Conservation (phyloP, 352 stramenopile species). For the Globisporangium mamillatum region DNA sequence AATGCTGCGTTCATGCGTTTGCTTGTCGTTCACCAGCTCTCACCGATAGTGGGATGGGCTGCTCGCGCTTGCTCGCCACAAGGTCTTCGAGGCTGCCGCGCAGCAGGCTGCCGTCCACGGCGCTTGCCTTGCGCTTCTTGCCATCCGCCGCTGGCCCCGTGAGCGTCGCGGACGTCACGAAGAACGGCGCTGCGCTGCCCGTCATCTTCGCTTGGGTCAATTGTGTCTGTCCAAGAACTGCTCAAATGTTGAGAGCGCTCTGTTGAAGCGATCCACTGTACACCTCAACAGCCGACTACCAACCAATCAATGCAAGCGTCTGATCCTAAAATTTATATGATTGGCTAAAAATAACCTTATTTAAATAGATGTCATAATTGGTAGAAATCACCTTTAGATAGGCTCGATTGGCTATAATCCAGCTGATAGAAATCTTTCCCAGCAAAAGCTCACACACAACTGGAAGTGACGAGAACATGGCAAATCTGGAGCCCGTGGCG, state of each 20-base stretch:
- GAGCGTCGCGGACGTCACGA: constrained; percentile 36
- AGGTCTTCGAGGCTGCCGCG: constrained; percentile 40
- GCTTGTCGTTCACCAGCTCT: not conserved
- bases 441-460: constrained; percentile 33
- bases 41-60: constrained; percentile 41
- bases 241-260: not conserved
- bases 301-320: constrained; percentile 3
- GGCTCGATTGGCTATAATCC: constrained; percentile 32
- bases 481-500: constrained; percentile 24
- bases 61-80: constrained; percentile 26
- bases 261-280: not conserved
- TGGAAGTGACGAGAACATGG: constrained; percentile 62
- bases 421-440: not conserved
- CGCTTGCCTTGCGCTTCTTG: constrained; percentile 32
- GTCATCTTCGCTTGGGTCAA: constrained; percentile 35
- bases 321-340: not conserved
- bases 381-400: not conserved
- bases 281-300: not conserved
- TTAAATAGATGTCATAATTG: not conserved
- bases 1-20: not conserved
- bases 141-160: not conserved
- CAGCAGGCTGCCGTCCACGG: constrained; percentile 22
- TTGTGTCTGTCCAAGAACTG: not conserved
- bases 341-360: constrained; percentile 12
- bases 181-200: constrained; percentile 40